A percentile compares a stretch with the other conserved stretches of the same genome.
These are phyloP conservation scores for Trypanosomatidae sp. DNA, from an alignment of 208 protist genomes.

Conservation along the genomic window DNA sequence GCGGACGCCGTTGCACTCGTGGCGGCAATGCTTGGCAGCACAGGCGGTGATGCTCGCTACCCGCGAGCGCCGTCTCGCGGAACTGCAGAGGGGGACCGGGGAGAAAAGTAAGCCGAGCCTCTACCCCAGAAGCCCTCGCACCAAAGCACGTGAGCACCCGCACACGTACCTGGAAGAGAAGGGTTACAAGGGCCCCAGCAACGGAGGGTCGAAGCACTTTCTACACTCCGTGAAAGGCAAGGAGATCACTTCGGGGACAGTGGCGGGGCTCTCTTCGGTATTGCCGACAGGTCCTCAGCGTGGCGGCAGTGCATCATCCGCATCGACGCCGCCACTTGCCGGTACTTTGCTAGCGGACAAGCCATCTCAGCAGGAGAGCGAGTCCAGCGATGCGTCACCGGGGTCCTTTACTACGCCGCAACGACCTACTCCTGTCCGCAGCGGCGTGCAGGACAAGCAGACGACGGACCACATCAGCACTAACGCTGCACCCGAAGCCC, in stretches of 20 bases:
- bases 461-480: not conserved
- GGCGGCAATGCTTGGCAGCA: slow-evolving; percentile 5
- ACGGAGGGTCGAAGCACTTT: slow-evolving; percentile 41
- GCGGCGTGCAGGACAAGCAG: not conserved
- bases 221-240: slow-evolving; percentile 34
- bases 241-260: not conserved
- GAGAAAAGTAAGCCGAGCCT: slow-evolving; percentile 14
- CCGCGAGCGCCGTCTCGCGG: slow-evolving; percentile 7
- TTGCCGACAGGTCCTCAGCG: too few relatives aligned
- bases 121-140: slow-evolving; percentile 12
- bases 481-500: not conserved
- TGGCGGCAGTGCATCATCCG: not conserved
- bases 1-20: slow-evolving; percentile 8
- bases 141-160: slow-evolving; percentile 27
- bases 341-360: not conserved
- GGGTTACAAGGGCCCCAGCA: slow-evolving; percentile 43
- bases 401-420: not conserved
- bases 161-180: slow-evolving; percentile 36
- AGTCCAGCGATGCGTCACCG: not conserved
- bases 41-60: slow-evolving; percentile 7
- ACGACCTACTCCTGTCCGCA: not conserved
- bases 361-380: not conserved
- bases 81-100: slow-evolving; percentile 24
- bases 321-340: not conserved
- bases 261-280: not conserved